Base-by-base conservation (phyloP, 768 basidiomycete species). In the Termitomyces sp. region DNA sequence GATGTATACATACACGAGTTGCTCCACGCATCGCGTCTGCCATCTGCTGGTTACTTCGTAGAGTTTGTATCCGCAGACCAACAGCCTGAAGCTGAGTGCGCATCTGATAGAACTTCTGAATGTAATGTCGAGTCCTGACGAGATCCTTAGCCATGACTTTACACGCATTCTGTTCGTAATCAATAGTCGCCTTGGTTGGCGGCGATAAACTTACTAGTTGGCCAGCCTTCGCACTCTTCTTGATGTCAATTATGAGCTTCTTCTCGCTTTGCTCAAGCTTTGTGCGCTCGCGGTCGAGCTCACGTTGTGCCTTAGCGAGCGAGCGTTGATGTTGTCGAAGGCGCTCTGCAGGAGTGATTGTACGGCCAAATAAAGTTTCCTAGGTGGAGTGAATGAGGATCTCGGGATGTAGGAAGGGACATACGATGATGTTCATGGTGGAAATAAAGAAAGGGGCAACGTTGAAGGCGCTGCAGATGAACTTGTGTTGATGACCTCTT, bases 91-190 rank as follows among this genome's bases (percentile, higher is more conserved):
- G 80, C 67, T 98, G 97, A 2, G 97, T 98, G 55, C 92, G 84
- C 96, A 99, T 98, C 68, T 95, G 93, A 68, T 97, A 91, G 77
- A 99, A 99, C 70, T 98, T 98, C 73, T 98, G 93, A 24, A 94
- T 79, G 68, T 99, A 98, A 65, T 90, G 83, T 47, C 97, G 81
- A 11, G 96, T 98, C 60, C 97, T 84, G 60, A 98, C 93, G 54
- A 99, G 87, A 68, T 99, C 97, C 71, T 97, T 98, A 24, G 97
- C 97, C 89, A 98, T 97, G 60, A 98, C 90, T 79, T 98, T 98
- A 77, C 95, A 98, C 21, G 96, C 93, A 68, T 93, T 93, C 96
- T 98, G 71, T 54, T 56, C 54, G 57, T 57, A 58, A 55, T 53
- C 57, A 61, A 65, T 60, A 60, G 51, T 58, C 51, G 49, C 44